Conservation (phyloP, 2,329 filamentous ascomycete species). For the Plectosphaerella cucumerina region DNA sequence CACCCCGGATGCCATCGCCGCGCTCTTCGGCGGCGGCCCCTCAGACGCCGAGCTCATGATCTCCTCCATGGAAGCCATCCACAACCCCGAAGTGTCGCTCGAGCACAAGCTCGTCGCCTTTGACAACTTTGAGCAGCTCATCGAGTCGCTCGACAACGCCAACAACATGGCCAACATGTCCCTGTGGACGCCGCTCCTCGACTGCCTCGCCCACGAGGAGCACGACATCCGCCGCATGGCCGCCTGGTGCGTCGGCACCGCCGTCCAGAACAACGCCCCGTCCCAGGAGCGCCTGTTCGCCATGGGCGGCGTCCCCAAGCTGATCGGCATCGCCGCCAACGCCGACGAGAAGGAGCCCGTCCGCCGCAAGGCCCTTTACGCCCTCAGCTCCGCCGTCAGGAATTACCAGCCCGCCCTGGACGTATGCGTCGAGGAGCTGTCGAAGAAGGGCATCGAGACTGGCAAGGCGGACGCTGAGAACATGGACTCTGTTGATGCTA, state of each 20-base stretch:
- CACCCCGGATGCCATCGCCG: slow-evolving; percentile 65
- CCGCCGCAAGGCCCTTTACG: slow-evolving; percentile 83
- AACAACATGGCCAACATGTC: slow-evolving; percentile 81
- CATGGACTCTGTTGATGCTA: slow-evolving; percentile 79
- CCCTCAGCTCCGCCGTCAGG: slow-evolving; percentile 77
- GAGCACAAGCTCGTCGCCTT: slow-evolving; percentile 80
- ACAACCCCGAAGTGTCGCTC: slow-evolving; percentile 58
- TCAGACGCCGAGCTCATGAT: slow-evolving; percentile 92
- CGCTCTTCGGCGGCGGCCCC: slow-evolving; percentile 78
- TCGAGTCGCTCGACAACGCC: slow-evolving; percentile 92
- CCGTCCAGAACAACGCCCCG: slow-evolving; percentile 91
- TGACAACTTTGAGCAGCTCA: slow-evolving; percentile 91
- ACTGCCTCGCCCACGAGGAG: slow-evolving; percentile 64
- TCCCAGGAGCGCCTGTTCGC: slow-evolving; percentile 68
- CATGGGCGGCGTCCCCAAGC: slow-evolving; percentile 62
- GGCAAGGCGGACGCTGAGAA: slow-evolving; percentile 72
- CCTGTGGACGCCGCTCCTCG: slow-evolving; percentile 78
- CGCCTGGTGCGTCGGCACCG: slow-evolving; percentile 91
- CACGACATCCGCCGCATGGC: slow-evolving; percentile 75
- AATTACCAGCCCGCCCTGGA: slow-evolving; percentile 88
- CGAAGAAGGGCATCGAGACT: slow-evolving; percentile 49
- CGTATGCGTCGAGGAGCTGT: slow-evolving; percentile 58
- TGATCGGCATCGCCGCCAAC: slow-evolving; percentile 62
- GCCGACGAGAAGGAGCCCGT: slow-evolving; percentile 59
- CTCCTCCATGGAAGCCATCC: slow-evolving; percentile 74